phyloP scores from a whole-genome alignment of 2,329 filamentous ascomycete species.

The Phialophora verrucosa region DNA sequence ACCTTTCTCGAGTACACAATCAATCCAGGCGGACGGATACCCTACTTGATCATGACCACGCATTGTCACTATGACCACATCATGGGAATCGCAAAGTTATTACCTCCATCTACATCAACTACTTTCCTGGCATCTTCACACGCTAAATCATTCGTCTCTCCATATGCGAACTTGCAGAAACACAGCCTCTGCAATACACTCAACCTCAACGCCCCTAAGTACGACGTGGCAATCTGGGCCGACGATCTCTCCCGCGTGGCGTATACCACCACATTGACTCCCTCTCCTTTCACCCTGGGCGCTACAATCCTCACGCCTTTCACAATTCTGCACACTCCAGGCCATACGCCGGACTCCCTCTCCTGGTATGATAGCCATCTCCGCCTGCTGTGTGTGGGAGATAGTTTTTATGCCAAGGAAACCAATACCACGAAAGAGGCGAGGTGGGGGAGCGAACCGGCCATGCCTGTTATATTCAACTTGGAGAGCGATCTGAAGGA shows the following conservation, averaged over 20 bases:
- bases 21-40: conserved; percentile 31
- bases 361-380: conserved; percentile 36
- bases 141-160: conserved; percentile 31
- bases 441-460: conserved; percentile 32
- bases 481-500: conserved; percentile 26
- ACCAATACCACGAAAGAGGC: conserved; percentile 24
- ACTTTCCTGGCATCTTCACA: conserved; percentile 35
- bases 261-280: background rate
- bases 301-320: conserved; percentile 22
- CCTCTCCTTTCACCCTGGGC: background rate
- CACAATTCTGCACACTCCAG: conserved; percentile 35
- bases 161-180: conserved; percentile 35
- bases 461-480: conserved; percentile 37
- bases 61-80: conserved; percentile 44
- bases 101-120: conserved; percentile 13
- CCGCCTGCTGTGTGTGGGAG: conserved; percentile 33
- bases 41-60: conserved; percentile 36
- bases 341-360: conserved; percentile 39
- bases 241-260: conserved; percentile 26
- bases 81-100: conserved; percentile 41
- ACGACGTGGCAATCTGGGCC: conserved; percentile 34
- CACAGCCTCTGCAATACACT: conserved; percentile 33
- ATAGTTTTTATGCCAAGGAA: conserved; percentile 38
- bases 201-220: conserved; percentile 32
- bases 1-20: conserved; percentile 36